Evolutionary conservation across 2,329 filamentous ascomycete genomes (phyloP).

Genomic region (Xylaria sp.): DNA sequence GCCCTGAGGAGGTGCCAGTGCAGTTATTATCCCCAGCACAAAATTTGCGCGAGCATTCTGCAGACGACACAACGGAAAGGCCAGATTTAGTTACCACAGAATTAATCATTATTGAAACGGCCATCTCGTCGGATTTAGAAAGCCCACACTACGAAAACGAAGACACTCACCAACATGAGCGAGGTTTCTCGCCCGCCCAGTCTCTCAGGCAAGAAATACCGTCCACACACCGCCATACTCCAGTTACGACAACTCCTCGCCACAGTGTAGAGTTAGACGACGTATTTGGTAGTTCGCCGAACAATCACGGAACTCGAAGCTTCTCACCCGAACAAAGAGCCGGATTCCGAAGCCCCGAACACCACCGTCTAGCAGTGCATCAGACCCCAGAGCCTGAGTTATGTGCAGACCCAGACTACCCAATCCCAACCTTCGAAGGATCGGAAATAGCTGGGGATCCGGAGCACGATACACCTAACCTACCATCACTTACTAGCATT

Average conservation of each 20-base stretch:
- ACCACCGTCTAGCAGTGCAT: neutral
- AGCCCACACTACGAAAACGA: conserved; percentile 8
- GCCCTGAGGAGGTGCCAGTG: neutral
- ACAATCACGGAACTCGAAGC: neutral
- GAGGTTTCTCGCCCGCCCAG: conserved; percentile 9
- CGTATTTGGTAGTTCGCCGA: neutral
- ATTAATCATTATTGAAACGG: neutral
- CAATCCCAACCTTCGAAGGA: neutral
- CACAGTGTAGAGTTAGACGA: neutral
- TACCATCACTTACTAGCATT: neutral
- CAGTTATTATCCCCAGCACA: neutral
- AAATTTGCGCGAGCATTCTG: neutral
- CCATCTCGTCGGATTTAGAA: neutral
- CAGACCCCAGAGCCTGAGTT: conserved; percentile 1
- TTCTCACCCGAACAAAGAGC: neutral
- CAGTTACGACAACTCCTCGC: neutral
- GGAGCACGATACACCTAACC: neutral
- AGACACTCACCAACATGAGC: conserved; percentile 13
- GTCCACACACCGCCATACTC: neutral
- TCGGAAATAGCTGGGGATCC: neutral
- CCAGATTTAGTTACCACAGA: conserved; percentile 3
- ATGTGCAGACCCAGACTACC: neutral
- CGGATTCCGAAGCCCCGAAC: conserved; percentile 5
- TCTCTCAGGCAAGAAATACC: conserved; percentile 13
- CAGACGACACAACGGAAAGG: neutral